phyloP scores from a whole-genome alignment of 257 asterid species.

The Solanum corneliomulleri region DNA sequence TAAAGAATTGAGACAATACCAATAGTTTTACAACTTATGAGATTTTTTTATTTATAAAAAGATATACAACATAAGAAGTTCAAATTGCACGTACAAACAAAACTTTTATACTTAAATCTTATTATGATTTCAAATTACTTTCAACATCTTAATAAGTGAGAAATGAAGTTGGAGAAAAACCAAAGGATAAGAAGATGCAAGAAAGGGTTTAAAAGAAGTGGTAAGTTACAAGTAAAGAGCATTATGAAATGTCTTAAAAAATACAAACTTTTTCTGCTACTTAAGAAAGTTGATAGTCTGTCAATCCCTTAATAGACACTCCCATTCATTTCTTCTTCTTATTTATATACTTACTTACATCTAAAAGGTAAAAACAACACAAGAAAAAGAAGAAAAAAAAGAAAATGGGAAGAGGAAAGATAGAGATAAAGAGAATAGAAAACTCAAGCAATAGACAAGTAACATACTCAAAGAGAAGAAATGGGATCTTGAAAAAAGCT shows the following conservation, averaged over 20 bases:
- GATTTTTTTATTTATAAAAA: no score
- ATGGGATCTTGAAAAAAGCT: slow-evolving; percentile 67
- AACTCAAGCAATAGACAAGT: slow-evolving; percentile 67
- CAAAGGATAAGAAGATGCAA: neutral
- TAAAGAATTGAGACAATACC: no score
- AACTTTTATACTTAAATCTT: no score
- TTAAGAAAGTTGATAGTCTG: slow-evolving; percentile 6
- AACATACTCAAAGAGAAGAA: slow-evolving; percentile 67
- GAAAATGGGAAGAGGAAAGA: slow-evolving; percentile 16
- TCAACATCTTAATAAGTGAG: neutral
- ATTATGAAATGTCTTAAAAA: neutral
- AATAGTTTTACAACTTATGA: no score
- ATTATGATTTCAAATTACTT: neutral
- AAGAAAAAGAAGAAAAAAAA: neutral
- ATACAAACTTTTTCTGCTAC: neutral
- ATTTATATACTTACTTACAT: neutral
- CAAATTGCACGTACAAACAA: no score
- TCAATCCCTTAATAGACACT: neutral
- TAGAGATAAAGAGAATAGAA: slow-evolving; percentile 53
- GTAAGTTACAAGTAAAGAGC: neutral
- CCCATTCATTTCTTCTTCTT: neutral
- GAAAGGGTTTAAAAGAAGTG: neutral
- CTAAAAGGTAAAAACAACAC: neutral
- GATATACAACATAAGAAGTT: no score
- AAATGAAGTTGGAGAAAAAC: neutral